phyloP scores from a whole-genome alignment of 352 stramenopile genomes.

The Phytophthora meadii region DNA sequence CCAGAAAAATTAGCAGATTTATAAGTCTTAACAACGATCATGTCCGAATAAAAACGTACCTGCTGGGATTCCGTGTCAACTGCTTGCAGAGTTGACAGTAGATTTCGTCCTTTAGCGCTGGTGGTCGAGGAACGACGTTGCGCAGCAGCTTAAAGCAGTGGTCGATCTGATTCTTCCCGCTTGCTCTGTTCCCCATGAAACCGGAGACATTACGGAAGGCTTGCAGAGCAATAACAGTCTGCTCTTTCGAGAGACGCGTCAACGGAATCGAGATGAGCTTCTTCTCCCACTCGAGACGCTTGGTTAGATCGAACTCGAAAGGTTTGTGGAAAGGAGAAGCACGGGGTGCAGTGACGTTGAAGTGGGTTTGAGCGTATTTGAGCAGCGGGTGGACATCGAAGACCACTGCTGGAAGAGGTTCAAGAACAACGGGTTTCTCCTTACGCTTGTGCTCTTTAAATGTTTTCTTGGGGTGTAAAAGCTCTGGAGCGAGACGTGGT shows the following conservation, averaged over 20 bases:
- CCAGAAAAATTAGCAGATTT: not conserved
- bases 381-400: slow-evolving; percentile 52
- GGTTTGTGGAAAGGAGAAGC: slow-evolving; percentile 32
- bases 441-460: slow-evolving; percentile 17
- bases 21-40: slow-evolving; percentile 13
- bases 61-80: slow-evolving; percentile 66
- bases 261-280: slow-evolving; percentile 60
- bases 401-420: slow-evolving; percentile 1
- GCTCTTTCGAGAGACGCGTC: slow-evolving; percentile 51
- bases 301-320: slow-evolving; percentile 50
- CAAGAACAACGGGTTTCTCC: slow-evolving; percentile 11
- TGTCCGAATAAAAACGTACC: slow-evolving; percentile 8
- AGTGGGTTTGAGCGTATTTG: slow-evolving; percentile 47
- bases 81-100: slow-evolving; percentile 88
- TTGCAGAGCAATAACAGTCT: slow-evolving; percentile 62
- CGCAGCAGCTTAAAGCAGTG: slow-evolving; percentile 80
- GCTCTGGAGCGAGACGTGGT: slow-evolving; percentile 15
- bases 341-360: slow-evolving; percentile 34
- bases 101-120: slow-evolving; percentile 77
- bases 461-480: slow-evolving; percentile 23
- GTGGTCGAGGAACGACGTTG: slow-evolving; percentile 61
- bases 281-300: slow-evolving; percentile 69
- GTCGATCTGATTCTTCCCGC: slow-evolving; percentile 63
- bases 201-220: slow-evolving; percentile 79
- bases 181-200: slow-evolving; percentile 79